Conservation (phyloP, 768 basidiomycete species). For the Boletus reticulatus region DNA sequence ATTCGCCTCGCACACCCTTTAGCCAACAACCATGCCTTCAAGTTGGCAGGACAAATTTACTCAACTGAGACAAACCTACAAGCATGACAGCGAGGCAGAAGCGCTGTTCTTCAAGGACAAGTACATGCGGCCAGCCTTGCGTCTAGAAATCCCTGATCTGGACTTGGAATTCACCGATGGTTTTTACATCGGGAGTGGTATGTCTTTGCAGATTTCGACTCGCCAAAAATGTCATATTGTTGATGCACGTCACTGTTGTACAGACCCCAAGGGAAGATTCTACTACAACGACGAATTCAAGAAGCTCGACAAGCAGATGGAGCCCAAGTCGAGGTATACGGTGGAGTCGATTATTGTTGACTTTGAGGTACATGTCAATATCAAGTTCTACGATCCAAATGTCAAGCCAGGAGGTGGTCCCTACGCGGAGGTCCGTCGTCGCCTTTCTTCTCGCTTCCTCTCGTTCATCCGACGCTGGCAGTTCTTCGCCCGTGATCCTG, state of each 20-base stretch:
- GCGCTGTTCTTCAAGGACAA: neutral
- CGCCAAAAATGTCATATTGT: no score
- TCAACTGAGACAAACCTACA: no score
- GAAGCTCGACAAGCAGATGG: neutral
- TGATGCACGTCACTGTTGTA: neutral
- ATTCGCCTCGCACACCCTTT: no score
- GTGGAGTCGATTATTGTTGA: neutral
- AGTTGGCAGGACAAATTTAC: no score
- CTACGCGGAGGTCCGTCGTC: neutral
- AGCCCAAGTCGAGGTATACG: neutral
- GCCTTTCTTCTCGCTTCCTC: neutral
- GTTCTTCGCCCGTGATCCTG: neutral
- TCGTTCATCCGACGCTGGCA: neutral
- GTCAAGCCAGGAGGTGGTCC: neutral
- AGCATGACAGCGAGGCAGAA: neutral
- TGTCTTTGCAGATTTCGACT: neutral
- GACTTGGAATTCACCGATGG: neutral
- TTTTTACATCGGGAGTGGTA: neutral
- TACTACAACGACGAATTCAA: neutral
- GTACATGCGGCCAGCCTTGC: neutral
- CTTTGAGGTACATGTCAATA: neutral
- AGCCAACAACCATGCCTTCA: no score
- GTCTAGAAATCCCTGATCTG: neutral
- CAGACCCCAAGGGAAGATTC: neutral
- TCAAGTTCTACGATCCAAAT: neutral